Evolutionary conservation across 1,284 basidiomycete genomes (phyloP), one percentile per base, ranked within the genome.

Genomic region (Fomitopsis pinicola): DNA sequence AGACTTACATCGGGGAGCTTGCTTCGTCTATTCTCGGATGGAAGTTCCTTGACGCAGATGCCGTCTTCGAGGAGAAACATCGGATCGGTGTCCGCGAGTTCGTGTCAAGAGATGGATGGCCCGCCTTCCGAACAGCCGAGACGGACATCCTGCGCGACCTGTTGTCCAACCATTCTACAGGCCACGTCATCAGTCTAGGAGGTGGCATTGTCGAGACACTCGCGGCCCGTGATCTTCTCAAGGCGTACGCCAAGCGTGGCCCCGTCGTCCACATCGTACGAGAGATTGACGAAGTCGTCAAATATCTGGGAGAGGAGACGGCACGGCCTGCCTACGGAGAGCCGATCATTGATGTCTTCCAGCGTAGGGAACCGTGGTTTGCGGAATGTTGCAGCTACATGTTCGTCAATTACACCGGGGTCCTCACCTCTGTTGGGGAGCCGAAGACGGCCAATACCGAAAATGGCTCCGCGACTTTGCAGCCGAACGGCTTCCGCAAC

Each of bases 161-260:
- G 36, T 77, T 95, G 15, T 71, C 75, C 30, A 77, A 82, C 22
- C 80, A 87, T 65, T 70, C 78, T 2, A 81, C 82, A 26, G 85
- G 86, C 2, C 85, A 93, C 72, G 82, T 97, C 58, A 85, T 97
- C 70, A 94, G 92, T 63, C 87, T 98, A n/a, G 97, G 97, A 12
- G 97, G 97, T 5, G 96, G 97, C 0, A 88, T 99, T 58, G 93
- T 98, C 48, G 97, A 99, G 77, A 92, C 88, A 0, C 82, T 87
- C 6, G 84, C 81, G 48, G 91, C 92, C 12, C 80, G 94, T 42
- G 80, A 89, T 19, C 69, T 93, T 7, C 80, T 98, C 62, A 81
- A 85, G 69, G 76, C 82, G 9, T 95, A 94, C 71, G 84, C 84
- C 9, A 76, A 74, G 45, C 77, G 78, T 42, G 88, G 88, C 0